Conservation (phyloP, 768 basidiomycete genomes). For the Mycena vitilis region DNA sequence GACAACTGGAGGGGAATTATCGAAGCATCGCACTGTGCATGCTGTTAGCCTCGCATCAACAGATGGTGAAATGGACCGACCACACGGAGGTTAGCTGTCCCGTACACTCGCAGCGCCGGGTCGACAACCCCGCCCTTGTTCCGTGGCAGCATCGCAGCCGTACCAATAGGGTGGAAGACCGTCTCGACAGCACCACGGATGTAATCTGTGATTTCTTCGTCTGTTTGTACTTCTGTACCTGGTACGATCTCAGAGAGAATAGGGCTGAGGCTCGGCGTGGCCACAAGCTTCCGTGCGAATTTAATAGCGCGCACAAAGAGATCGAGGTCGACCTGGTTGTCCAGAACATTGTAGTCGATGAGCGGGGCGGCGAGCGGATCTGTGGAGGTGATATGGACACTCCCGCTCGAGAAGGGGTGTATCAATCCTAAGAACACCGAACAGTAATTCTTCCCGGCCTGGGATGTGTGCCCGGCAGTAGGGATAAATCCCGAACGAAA, state of each 20-base stretch:
- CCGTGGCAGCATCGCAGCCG: constrained; percentile 50
- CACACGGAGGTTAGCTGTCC: constrained; percentile 26
- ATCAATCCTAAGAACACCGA: constrained; percentile 39
- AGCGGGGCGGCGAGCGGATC: constrained; percentile 34
- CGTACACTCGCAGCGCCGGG: constrained; percentile 44
- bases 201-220: constrained; percentile 25
- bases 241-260: not conserved
- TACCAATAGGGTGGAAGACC: constrained; percentile 35
- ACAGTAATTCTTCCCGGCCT: constrained; percentile 39
- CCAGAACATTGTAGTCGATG: constrained; percentile 36
- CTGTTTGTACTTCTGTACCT: not conserved
- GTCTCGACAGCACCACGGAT: not conserved
- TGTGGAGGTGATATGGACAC: constrained; percentile 43
- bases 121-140: constrained; percentile 53
- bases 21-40: constrained; percentile 9
- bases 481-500: constrained; percentile 19
- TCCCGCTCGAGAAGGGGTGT: constrained; percentile 55
- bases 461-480: not conserved
- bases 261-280: not conserved
- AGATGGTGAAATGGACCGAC: not conserved
- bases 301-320: constrained; percentile 39
- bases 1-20: constrained; percentile 20
- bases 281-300: constrained; percentile 30
- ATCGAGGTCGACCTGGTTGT: constrained; percentile 38
- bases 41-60: not conserved